These are phyloP conservation scores for Yamadazyma taylorii DNA, from an alignment of 1,139 yeast species.

Conservation along the genomic window DNA sequence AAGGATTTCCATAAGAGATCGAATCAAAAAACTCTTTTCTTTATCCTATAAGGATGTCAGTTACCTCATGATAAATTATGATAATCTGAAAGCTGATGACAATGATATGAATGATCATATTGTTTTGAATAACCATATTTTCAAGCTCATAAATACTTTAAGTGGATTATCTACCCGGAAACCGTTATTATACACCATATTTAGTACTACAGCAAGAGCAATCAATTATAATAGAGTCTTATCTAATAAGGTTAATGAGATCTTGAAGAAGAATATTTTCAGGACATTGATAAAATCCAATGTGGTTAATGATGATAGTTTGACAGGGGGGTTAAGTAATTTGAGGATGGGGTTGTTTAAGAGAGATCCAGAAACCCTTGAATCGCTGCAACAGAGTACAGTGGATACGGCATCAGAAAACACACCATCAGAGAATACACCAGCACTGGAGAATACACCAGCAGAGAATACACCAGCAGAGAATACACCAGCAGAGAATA, in stretches of 20 bases:
- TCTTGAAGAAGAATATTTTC: conserved; percentile 17
- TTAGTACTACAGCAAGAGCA: conserved; percentile 13
- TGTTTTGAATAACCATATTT: conserved; percentile 20
- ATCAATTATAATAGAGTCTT: conserved; percentile 16
- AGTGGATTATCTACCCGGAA: conserved; percentile 28
- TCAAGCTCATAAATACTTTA: conserved; percentile 29
- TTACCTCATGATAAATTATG: conserved; percentile 14
- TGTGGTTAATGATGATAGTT: conserved; percentile 17
- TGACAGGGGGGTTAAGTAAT: conserved; percentile 20
- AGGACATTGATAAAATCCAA: conserved; percentile 17
- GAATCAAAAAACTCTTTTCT: conserved; percentile 10
- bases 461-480: too few relatives aligned
- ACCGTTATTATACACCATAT: conserved; percentile 26
- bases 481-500: too few relatives aligned
- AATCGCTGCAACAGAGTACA: too few relatives aligned
- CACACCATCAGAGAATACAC: background rate
- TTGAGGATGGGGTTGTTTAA: conserved; percentile 24
- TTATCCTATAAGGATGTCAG: conserved; percentile 16
- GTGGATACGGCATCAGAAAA: too few relatives aligned
- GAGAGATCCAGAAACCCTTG: conserved; percentile 3
- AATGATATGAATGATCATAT: conserved; percentile 5
- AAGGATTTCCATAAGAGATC: conserved; percentile 5
- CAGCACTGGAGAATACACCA: conserved; percentile 1
- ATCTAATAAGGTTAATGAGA: conserved; percentile 19
- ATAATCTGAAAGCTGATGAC: conserved; percentile 9